phyloP scores from a whole-genome alignment of 1,284 basidiomycete genomes.

The Rhodotorula sp. region DNA sequence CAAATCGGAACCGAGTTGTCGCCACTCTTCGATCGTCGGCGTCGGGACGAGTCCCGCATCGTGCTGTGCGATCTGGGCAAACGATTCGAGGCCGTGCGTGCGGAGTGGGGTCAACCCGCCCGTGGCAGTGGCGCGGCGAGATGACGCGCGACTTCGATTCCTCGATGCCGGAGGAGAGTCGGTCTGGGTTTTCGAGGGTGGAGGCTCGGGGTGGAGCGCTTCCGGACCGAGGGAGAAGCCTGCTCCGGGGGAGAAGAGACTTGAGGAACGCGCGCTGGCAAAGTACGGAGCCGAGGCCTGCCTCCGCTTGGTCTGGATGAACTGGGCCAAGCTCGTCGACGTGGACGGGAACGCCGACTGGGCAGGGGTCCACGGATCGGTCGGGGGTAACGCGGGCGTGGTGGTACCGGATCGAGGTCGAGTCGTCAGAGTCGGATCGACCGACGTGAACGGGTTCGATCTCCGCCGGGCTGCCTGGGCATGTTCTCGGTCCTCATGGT shows the following conservation, averaged over 20 bases:
- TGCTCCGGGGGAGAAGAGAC: constrained; percentile 15
- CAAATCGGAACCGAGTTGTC: constrained; percentile 36
- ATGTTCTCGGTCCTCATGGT: background rate
- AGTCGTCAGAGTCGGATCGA: constrained; percentile 1
- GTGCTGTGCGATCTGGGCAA: background rate
- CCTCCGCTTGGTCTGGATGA: constrained; percentile 42
- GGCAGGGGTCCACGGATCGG: constrained; percentile 15
- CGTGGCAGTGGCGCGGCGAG: constrained; percentile 21
- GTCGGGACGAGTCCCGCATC: constrained; percentile 36
- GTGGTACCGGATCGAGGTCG: background rate
- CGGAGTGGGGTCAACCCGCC: constrained; percentile 9
- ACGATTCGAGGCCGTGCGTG: constrained; percentile 11
- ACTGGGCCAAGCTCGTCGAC: constrained; percentile 32
- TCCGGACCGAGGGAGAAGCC: constrained; percentile 22
- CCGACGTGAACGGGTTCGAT: constrained; percentile 9
- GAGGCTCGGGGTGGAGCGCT: background rate
- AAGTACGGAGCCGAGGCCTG: constrained; percentile 43
- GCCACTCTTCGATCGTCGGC: constrained; percentile 43
- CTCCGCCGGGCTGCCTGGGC: background rate
- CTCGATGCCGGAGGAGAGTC: constrained; percentile 1
- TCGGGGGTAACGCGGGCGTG: constrained; percentile 9
- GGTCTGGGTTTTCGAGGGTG: background rate
- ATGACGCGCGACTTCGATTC: constrained; percentile 11
- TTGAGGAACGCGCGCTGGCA: constrained; percentile 19
- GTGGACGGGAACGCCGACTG: constrained; percentile 18